Conservation (phyloP, 768 basidiomycete genomes). For the Chalciporus sphaerocephalus region DNA sequence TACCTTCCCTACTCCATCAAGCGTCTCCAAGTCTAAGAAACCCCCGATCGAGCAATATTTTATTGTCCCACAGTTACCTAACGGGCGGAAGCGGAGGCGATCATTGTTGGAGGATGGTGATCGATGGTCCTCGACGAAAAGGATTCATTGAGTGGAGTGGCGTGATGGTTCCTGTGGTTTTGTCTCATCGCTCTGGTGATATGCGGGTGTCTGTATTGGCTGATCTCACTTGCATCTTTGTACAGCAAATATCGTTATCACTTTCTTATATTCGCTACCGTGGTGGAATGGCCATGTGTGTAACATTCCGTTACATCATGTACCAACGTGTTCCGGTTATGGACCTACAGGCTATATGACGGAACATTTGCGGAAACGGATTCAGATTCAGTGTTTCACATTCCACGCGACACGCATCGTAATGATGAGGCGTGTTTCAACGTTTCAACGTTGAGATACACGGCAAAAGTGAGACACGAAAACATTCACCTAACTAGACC, state of each 20-base stretch:
- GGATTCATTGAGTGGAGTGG: slow-evolving; percentile 12
- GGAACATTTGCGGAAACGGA: too few species aligned
- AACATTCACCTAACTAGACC: neutral
- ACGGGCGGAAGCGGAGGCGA: slow-evolving; percentile 26
- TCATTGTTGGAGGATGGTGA: slow-evolving; percentile 25
- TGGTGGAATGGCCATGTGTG: too few species aligned
- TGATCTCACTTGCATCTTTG: slow-evolving; percentile 13
- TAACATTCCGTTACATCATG: neutral
- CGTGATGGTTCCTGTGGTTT: slow-evolving; percentile 10
- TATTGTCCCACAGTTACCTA: slow-evolving; percentile 15
- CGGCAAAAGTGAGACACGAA: slow-evolving; percentile 13
- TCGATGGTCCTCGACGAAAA: slow-evolving; percentile 21
- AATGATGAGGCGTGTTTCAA: neutral
- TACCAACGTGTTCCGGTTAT: too few species aligned
- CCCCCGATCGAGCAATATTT: slow-evolving; percentile 40
- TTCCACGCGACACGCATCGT: too few species aligned
- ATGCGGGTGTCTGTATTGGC: slow-evolving; percentile 1
- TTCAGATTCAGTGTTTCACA: slow-evolving; percentile 9
- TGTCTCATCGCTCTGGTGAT: slow-evolving; percentile 13
- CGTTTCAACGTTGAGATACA: neutral
- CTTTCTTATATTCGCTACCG: slow-evolving; percentile 6
- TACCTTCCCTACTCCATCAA: slow-evolving; percentile 17
- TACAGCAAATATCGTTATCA: slow-evolving; percentile 31
- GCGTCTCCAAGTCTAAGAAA: slow-evolving; percentile 21
- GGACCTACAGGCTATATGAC: too few species aligned